Evolutionary conservation across 495 filamentous ascomycete genomes (phyloP), one percentile per base, ranked within the genome.

Genomic region (Aspergillus coremiiformis): DNA sequence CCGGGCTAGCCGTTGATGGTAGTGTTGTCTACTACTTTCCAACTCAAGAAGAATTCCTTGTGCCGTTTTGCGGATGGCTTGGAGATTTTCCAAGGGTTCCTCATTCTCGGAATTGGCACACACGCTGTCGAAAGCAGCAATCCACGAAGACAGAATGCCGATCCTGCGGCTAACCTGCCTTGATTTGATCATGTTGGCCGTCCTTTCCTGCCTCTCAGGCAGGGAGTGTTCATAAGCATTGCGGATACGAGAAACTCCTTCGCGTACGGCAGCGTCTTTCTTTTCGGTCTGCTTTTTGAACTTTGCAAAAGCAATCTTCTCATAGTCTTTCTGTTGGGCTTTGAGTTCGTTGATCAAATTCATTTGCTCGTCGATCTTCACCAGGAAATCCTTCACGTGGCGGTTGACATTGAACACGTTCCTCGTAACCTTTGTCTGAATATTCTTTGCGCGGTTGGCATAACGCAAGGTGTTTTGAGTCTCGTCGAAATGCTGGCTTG

Each of bases 321-420:
- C 95, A n/a, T 82, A 82, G 51, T 97, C 87, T 66, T 88, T 95
- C 61, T 95, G 87, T 61, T 95, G 89, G 17, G 84, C 83, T 65
- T 91, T 92, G 47, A 99, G 79, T 61, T 96, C 90, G 61, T 95
- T 94, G 62, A 96, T 96, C 60, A 95, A 67, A 11, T 80, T 84
- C 78, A 92, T 88, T 65, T 96, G 91, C 73, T 95, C 90, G 62
- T 95, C 90, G 74, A 94, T 96, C 78, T 96, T 96, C 72, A 94
- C 89, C 62, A 96, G 66, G 71, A 92, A 96, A 66, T 96, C 91
- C 73, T 97, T 99, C 44, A 99, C 93, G 71, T 99, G 93, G 46
- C 93, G 85, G 64, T 99, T 97, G 57, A 99, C 94, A 62, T 99
- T 99, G 75, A 93, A 97, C 1, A 96, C 94, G 64, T 99, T 99